These are phyloP conservation scores for Sugiyamaella marilandica DNA, from an alignment of 805 yeast species.

Conservation along the genomic window DNA sequence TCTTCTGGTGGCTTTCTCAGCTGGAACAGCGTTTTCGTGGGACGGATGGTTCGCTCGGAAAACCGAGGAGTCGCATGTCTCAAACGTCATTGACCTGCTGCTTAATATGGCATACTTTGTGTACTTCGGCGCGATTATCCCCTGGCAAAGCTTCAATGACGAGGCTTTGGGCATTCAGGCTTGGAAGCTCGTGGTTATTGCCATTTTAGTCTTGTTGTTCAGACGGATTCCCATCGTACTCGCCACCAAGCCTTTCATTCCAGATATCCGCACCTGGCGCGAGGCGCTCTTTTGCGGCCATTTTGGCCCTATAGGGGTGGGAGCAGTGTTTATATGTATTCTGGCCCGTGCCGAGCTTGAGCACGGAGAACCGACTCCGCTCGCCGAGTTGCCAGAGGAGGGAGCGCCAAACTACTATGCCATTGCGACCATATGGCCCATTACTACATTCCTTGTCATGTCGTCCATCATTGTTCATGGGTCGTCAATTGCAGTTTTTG, in stretches of 20 bases:
- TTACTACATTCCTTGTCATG: constrained; percentile 71
- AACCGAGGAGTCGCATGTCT: constrained; percentile 81
- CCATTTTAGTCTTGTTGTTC: constrained; percentile 66
- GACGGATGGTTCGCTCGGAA: constrained; percentile 81
- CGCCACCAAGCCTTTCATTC: constrained; percentile 68
- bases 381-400: constrained; percentile 42
- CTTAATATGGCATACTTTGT: constrained; percentile 82
- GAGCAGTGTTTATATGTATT: constrained; percentile 81
- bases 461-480: constrained; percentile 88
- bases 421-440: constrained; percentile 72
- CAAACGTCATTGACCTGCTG: constrained; percentile 82
- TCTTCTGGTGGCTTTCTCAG: constrained; percentile 80
- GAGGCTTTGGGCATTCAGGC: constrained; percentile 56
- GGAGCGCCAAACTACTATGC: constrained; percentile 53
- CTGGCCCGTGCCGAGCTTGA: constrained; percentile 72
- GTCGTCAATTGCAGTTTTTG: constrained; percentile 74
- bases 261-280: constrained; percentile 87
- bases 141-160: constrained; percentile 77
- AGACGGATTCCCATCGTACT: constrained; percentile 82
- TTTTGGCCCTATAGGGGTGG: constrained; percentile 95
- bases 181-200: constrained; percentile 76
- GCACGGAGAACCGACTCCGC: constrained; percentile 53
- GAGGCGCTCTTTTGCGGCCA: constrained; percentile 93
- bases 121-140: constrained; percentile 85
- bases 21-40: constrained; percentile 93